Base-by-base conservation (phyloP, 192 early-diverging fungal species). In the Radiomyces spectabilis region DNA sequence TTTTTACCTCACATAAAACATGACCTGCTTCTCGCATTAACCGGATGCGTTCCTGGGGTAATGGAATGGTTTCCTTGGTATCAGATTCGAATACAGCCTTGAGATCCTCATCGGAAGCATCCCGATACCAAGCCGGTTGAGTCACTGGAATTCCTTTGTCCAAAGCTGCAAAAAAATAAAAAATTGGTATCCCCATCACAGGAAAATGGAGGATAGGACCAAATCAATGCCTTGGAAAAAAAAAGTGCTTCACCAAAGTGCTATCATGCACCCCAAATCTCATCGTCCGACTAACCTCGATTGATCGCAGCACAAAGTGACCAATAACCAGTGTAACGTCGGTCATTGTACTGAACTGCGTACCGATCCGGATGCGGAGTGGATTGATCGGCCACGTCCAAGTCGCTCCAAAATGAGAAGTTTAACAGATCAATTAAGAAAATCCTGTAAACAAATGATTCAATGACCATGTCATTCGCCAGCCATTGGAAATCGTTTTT, bases 361-460 rank as follows among this genome's bases (percentile, higher is more conserved):
- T 81, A 89, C 33, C 77, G 76, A 18, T 77, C 60, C 1, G 69
- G 66, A 46, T 63, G 53, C 5, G 69, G 52, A 0, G 55, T 51
- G 8, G 67, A 53, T 13, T 64, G 66, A 52, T 82, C 70, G 7
- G 57, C 60, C 37, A 54, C 57, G n/a, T 78, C 80, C 22, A 73
- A 47, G 24, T 84, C 76, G 18, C 78, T 69, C 88, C 88, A 93
- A 60, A 93, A 93, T 21, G 87, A 91, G 63, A 91, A 93, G 63
- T 93, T 93, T 19, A 91, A 73, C 13, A 83, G 59, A 61, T 93
- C 91, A 1, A 89, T 78, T 5, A 93, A 51, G 41, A 93, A 93
- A 22, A 93, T 91, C 85, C 84, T 76, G 43, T 41, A 47, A 15
- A 45, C 44, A 24, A 2, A 31, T 8, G 9, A 39, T 19, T 13